These are phyloP conservation scores for Abrus precatorius DNA, from an alignment of 306 rosid species.

Conservation along the genomic window DNA sequence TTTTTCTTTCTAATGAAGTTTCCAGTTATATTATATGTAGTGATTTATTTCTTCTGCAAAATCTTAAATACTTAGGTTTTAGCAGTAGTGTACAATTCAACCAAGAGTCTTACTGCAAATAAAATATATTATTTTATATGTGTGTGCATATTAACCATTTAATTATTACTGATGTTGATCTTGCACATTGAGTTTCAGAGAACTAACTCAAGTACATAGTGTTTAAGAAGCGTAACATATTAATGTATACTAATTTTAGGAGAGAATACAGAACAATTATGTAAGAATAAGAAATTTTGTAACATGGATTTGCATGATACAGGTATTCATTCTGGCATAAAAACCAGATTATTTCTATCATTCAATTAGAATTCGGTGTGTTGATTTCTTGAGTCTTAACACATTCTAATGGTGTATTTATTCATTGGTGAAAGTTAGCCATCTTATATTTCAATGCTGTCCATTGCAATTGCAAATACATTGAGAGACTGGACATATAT, in stretches of 20 bases:
- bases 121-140: neutral
- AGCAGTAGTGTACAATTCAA: neutral
- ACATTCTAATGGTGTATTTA: neutral
- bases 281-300: neutral
- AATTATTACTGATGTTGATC: conserved; percentile 7
- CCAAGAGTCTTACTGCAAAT: conserved; percentile 18
- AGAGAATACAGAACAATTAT: neutral
- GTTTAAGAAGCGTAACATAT: neutral
- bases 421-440: neutral
- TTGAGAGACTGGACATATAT: neutral
- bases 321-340: no score
- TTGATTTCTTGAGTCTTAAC: neutral
- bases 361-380: no score
- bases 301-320: conserved; percentile 9
- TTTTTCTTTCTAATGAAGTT: conserved; percentile 23
- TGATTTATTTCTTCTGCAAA: conserved; percentile 24
- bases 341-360: no score
- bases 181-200: conserved; percentile 8
- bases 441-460: neutral
- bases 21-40: neutral
- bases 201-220: neutral
- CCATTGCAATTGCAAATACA: neutral
- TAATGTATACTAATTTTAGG: neutral
- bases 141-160: neutral
- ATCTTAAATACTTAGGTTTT: neutral